These are phyloP conservation scores for Mucor saturninus DNA, from an alignment of 371 early-diverging fungal species.

Conservation along the genomic window DNA sequence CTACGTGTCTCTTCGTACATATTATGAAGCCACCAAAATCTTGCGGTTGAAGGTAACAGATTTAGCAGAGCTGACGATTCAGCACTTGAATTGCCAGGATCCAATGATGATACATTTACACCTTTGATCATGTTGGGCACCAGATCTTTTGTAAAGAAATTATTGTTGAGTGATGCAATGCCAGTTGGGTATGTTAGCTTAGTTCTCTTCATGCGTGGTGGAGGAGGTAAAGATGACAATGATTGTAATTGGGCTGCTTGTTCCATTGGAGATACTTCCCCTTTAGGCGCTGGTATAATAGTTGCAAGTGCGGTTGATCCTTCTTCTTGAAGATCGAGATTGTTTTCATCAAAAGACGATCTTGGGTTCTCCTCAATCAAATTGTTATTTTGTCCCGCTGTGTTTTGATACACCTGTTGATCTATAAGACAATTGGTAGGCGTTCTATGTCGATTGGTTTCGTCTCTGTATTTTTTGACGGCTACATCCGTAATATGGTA, in stretches of 20 bases:
- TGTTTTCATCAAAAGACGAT: neutral
- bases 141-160: slow-evolving; percentile 13
- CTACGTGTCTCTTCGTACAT: slow-evolving; percentile 28
- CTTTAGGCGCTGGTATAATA: neutral
- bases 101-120: neutral
- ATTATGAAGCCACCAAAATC: slow-evolving; percentile 38
- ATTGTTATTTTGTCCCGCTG: slow-evolving; percentile 4
- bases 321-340: neutral
- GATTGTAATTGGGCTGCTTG: neutral
- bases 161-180: slow-evolving; percentile 15
- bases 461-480: slow-evolving; percentile 22
- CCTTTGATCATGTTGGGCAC: slow-evolving; percentile 23
- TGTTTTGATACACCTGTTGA: slow-evolving; percentile 19
- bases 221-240: slow-evolving; percentile 28
- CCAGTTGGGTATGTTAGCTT: slow-evolving; percentile 20
- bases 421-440: slow-evolving; percentile 8
- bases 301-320: neutral
- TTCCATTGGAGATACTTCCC: neutral
- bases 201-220: slow-evolving; percentile 34
- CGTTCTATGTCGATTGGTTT: slow-evolving; percentile 6
- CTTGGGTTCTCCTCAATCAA: neutral
- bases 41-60: slow-evolving; percentile 28
- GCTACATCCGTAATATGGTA: slow-evolving; percentile 33
- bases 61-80: slow-evolving; percentile 21
- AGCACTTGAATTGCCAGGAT: neutral